These are phyloP conservation scores for Calonectria multiphialidica DNA, from an alignment of 2,329 filamentous ascomycete species.

Conservation along the genomic window DNA sequence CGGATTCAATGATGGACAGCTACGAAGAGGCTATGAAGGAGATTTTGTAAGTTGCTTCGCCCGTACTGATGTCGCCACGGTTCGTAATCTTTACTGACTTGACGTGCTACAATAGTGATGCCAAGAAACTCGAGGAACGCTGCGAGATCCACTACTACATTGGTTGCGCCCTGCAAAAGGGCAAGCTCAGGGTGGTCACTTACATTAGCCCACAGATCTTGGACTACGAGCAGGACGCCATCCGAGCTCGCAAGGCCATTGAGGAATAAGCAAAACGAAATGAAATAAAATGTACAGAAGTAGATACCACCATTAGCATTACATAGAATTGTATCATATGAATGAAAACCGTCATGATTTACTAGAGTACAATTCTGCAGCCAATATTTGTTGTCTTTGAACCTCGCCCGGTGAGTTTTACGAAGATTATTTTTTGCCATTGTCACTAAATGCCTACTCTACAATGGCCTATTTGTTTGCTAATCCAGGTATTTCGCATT, in stretches of 20 bases:
- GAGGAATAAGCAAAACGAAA: not conserved
- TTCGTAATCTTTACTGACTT: not conserved
- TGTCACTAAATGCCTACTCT: too few relatives aligned
- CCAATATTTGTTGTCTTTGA: not conserved
- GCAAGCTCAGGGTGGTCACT: conserved; percentile 1
- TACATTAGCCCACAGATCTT: conserved; percentile 2
- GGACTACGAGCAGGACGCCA: not conserved
- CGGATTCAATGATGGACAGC: not conserved
- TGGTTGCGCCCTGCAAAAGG: not conserved
- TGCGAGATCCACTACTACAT: conserved; percentile 5
- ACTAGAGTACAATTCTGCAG: not conserved
- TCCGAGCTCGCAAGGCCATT: not conserved
- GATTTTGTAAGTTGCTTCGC: not conserved
- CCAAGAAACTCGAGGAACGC: not conserved
- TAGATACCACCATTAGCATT: not conserved
- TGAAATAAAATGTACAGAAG: not conserved
- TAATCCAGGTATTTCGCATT: too few relatives aligned
- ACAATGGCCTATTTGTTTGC: too few relatives aligned
- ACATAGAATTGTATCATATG: not conserved
- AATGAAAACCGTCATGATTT: not conserved
- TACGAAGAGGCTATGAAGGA: not conserved
- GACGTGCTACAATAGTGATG: not conserved
- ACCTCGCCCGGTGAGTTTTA: not conserved
- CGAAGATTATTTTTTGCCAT: not conserved
- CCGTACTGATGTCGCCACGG: not conserved